Conservation (phyloP, 164 flowering plant genomes). For the Vitis riparia region DNA sequence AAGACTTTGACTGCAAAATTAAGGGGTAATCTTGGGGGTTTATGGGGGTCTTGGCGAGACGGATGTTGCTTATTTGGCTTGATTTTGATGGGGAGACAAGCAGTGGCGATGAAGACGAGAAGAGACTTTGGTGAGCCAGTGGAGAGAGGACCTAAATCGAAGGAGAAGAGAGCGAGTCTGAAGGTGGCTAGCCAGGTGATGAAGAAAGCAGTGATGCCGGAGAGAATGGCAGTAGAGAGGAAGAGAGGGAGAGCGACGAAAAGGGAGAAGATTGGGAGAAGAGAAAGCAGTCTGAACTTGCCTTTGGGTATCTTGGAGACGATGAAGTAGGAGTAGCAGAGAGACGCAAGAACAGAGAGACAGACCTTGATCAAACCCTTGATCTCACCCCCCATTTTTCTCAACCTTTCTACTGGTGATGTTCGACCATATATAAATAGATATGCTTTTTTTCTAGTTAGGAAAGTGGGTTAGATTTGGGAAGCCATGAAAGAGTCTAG, state of each 20-base stretch:
- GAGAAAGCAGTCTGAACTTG: slow-evolving; percentile 19
- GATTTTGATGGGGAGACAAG: slow-evolving; percentile 29
- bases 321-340: slow-evolving; percentile 31
- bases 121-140: slow-evolving; percentile 12
- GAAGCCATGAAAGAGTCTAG: too few relatives aligned
- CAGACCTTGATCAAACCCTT: slow-evolving; percentile 26
- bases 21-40: slow-evolving; percentile 6
- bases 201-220: slow-evolving; percentile 21
- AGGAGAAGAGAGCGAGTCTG: slow-evolving; percentile 45
- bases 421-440: not conserved
- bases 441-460: too few relatives aligned
- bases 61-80: slow-evolving; percentile 6
- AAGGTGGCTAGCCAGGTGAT: slow-evolving; percentile 40
- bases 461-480: too few relatives aligned
- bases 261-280: slow-evolving; percentile 36
- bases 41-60: not conserved
- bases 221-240: slow-evolving; percentile 16
- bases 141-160: slow-evolving; percentile 33
- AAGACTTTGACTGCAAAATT: slow-evolving; percentile 8
- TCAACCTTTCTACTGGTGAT: too few relatives aligned
- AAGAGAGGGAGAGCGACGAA: slow-evolving; percentile 27
- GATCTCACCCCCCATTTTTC: slow-evolving; percentile 25
- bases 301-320: slow-evolving; percentile 23
- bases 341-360: slow-evolving; percentile 18
- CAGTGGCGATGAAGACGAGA: slow-evolving; percentile 10